A percentile compares a stretch with the other conserved stretches of the same genome.
These are phyloP conservation scores for Fusarium albosuccineum DNA, from an alignment of 2,329 filamentous ascomycete genomes.

Conservation along the genomic window DNA sequence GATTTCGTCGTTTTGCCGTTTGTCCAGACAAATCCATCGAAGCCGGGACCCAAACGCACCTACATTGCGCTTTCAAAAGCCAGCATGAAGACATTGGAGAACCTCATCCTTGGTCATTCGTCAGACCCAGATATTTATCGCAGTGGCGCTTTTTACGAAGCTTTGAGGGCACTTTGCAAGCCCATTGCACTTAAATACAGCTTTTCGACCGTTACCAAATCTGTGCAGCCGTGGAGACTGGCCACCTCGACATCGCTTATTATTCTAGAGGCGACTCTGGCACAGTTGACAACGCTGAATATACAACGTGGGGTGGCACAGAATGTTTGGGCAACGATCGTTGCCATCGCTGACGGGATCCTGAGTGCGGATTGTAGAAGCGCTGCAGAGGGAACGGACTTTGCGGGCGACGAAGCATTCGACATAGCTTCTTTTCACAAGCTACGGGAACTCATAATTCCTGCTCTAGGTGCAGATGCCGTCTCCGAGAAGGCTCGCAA, in stretches of 20 bases:
- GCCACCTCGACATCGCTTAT: conserved; percentile 79
- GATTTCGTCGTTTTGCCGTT: conserved; percentile 81
- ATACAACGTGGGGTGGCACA: conserved; percentile 62
- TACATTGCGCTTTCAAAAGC: conserved; percentile 91
- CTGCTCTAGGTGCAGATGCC: conserved; percentile 74
- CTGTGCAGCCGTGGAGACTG: conserved; percentile 80
- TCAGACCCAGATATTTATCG: conserved; percentile 76
- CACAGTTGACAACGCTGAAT: conserved; percentile 65
- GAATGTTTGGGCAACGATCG: conserved; percentile 78
- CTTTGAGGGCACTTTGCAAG: conserved; percentile 74
- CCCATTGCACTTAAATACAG: conserved; percentile 85
- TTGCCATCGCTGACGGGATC: conserved; percentile 76
- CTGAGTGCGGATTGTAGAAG: conserved; percentile 71
- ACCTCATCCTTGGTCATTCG: conserved; percentile 70
- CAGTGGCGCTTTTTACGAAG: conserved; percentile 74
- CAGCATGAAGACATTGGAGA: conserved; percentile 78
- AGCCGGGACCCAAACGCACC: conserved; percentile 70
- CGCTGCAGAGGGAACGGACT: conserved; percentile 59
- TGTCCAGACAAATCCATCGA: conserved; percentile 52
- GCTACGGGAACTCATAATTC: conserved; percentile 79
- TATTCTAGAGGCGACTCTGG: conserved; percentile 75
- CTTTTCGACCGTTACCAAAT: conserved; percentile 79
- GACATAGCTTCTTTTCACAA: conserved; percentile 81
- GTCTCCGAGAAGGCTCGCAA: conserved; percentile 77
- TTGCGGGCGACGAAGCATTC: conserved; percentile 80